A percentile compares a stretch with the other conserved stretches of the same genome.
Conservation (phyloP, 495 filamentous ascomycete species). For the Aspergillus bertholletiae region DNA sequence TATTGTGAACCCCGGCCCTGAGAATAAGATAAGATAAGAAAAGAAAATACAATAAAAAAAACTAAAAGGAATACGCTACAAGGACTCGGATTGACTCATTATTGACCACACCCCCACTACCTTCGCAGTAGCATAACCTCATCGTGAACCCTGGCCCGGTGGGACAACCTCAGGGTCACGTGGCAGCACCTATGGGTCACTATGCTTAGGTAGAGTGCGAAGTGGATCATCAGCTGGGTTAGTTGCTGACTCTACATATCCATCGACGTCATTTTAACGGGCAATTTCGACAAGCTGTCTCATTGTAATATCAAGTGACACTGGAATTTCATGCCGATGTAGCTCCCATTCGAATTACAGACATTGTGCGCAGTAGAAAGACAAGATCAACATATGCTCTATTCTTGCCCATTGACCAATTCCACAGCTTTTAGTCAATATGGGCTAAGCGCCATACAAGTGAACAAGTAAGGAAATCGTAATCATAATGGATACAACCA, state of each 20-base stretch:
- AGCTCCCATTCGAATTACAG: background rate
- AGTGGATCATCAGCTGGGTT: too few relatives aligned
- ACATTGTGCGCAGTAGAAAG: background rate
- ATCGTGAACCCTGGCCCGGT: background rate
- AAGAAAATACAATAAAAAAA: background rate
- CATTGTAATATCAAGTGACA: too few relatives aligned
- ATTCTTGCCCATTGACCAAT: constrained; percentile 1
- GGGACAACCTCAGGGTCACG: background rate
- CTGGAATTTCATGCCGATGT: background rate
- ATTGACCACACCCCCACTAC: background rate
- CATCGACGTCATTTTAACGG: background rate
- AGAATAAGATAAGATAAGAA: too few relatives aligned
- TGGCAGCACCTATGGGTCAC: background rate
- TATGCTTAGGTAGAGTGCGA: too few relatives aligned
- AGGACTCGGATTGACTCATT: too few relatives aligned
- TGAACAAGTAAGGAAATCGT: background rate
- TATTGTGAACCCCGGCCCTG: too few relatives aligned
- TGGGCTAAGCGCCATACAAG: background rate
- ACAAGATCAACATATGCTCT: background rate
- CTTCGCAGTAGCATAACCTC: background rate
- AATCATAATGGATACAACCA: constrained; percentile 1
- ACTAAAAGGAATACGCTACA: too few relatives aligned
- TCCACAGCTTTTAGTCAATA: background rate
- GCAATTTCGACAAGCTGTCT: too few relatives aligned
- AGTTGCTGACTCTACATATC: too few relatives aligned